Conservation (phyloP, 331 rosid species). For the Pyracantha coccinea region DNA sequence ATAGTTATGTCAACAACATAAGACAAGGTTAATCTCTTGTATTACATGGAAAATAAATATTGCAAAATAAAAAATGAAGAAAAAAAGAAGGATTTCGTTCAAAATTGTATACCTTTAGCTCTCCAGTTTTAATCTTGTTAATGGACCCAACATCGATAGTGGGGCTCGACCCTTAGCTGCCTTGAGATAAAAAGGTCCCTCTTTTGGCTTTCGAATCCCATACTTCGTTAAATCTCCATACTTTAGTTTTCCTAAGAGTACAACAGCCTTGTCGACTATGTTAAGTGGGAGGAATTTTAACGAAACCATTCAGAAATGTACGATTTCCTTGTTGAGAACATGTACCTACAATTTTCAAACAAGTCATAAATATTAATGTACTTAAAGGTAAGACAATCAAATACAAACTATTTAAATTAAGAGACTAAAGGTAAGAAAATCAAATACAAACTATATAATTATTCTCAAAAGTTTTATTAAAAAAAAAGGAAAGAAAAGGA, state of each 20-base stretch:
- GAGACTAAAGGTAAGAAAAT: background rate
- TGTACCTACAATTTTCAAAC: constrained; percentile 26
- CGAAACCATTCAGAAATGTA: constrained; percentile 32
- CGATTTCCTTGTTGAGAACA: constrained; percentile 37
- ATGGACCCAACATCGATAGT: constrained; percentile 56
- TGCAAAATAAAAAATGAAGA: background rate
- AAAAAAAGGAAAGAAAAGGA: too few relatives aligned
- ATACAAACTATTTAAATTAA: background rate
- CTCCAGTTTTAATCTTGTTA: constrained; percentile 28
- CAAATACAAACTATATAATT: too few relatives aligned
- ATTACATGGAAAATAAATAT: too few relatives aligned
- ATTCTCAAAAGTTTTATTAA: too few relatives aligned
- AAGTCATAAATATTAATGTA: too few relatives aligned
- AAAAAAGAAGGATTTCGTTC: background rate
- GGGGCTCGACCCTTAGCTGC: constrained; percentile 31
- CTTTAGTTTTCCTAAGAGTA: background rate
- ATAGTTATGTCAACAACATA: background rate
- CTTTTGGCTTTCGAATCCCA: constrained; percentile 30
- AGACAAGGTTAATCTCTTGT: too few relatives aligned
- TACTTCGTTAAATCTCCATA: constrained; percentile 35
- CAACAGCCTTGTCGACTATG: background rate
- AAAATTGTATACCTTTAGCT: constrained; percentile 25
- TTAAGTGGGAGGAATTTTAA: constrained; percentile 16
- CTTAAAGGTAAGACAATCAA: too few relatives aligned
- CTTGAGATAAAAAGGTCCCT: constrained; percentile 47